Evolutionary conservation across 441 rosid genomes (phyloP), one percentile per base, ranked within the genome.

Genomic region (Monsonia emarginata): DNA sequence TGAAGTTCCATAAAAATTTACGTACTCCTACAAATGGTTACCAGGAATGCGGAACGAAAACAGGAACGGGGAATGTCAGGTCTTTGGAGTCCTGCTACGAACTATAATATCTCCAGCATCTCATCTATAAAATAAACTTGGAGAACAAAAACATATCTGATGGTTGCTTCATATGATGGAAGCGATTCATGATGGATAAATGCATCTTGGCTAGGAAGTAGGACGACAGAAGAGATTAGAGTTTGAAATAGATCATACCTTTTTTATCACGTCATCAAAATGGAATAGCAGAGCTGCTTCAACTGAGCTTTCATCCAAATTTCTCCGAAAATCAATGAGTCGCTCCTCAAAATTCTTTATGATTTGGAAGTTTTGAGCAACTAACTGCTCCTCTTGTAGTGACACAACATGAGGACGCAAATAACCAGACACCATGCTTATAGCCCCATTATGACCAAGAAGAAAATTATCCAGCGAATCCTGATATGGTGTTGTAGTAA

Each of bases 391-490:
- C 79, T 76, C 80, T 71, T 78, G 75, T 59, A 74, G 73, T 21
- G 97, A 77, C 72, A 84, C 75, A 78, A 84, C 74, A 73, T 28
- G 63, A 52, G 82, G 89, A 66, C 56, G 68, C 60, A 57, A 63
- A 34, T 75, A 71, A 69, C 69, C 70, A 42, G 56, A 74, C 67
- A 78, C 62, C 32, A 74, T 69, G 66, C 71, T 44, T 76, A 74
- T 72, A 67, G 69, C 65, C 65, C 79, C 89, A 57, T 78, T 75
- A 56, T 66, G 66, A 38, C 79, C 77, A 75, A 87, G 75, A 69
- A 90, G 83, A 75, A 69, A 73, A 69, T 69, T 74, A 79, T 88
- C 96, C 78, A 85, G 70, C 16, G 80, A 77, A 65, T 83, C 97
- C 90, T 88, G 83, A 30, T 52, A 42, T 63, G 74, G 68, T 74